These are phyloP conservation scores for Leptodontidium sp. DNA, from an alignment of 2,329 filamentous ascomycete species.

Conservation along the genomic window DNA sequence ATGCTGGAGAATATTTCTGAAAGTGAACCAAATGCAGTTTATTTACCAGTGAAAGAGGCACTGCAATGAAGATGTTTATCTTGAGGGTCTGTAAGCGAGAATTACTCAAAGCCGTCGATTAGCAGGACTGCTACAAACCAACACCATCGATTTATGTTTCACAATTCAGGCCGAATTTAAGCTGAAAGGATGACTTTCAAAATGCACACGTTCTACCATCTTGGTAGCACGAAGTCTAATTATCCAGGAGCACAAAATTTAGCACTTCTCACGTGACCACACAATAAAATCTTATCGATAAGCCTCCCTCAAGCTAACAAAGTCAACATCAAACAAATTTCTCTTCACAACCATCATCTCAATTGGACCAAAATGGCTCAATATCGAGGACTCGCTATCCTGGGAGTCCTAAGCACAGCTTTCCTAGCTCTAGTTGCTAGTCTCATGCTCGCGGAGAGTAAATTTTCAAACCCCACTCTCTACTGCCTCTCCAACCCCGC, in stretches of 20 bases:
- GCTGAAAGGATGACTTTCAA: background rate
- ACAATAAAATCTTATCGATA: background rate
- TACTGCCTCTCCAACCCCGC: conserved; percentile 40
- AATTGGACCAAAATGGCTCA: conserved; percentile 17
- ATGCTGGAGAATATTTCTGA: background rate
- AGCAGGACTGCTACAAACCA: background rate
- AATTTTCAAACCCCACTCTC: conserved; percentile 30
- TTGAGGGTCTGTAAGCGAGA: background rate
- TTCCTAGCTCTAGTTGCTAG: conserved; percentile 15
- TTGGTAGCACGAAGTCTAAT: background rate
- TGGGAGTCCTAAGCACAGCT: conserved; percentile 7
- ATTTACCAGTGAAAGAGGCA: no score
- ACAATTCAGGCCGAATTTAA: background rate
- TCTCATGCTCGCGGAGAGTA: conserved; percentile 9
- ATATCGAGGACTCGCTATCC: conserved; percentile 9
- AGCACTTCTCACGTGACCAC: background rate
- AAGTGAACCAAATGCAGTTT: background rate
- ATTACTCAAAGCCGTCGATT: background rate
- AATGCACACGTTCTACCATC: background rate
- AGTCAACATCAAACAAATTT: background rate
- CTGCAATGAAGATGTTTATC: background rate
- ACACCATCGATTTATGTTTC: background rate
- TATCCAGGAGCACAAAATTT: background rate
- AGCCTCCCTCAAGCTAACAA: background rate
- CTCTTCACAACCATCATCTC: background rate